Evolutionary conservation across 176 grass and related monocot species (phyloP).

Genomic region (Musa itinerans): DNA sequence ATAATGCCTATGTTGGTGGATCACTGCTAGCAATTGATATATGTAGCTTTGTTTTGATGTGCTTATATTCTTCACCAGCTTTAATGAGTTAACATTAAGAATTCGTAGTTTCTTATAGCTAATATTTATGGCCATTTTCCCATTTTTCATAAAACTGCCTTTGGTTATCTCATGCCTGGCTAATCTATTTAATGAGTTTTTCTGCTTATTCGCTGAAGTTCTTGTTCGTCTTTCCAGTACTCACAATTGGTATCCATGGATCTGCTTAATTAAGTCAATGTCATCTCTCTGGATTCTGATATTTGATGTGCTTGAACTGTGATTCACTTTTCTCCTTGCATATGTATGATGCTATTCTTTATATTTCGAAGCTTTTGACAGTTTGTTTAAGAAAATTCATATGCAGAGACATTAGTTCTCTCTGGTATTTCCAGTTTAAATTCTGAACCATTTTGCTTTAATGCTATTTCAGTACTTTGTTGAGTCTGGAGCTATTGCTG

Average conservation of each 20-base stretch:
- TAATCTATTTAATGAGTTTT: no score
- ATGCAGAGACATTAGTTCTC: no score
- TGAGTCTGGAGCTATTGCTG: conserved; percentile 76
- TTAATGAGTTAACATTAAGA: not conserved
- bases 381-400: no score
- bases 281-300: not conserved
- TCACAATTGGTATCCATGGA: no score
- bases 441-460: not conserved
- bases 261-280: no score
- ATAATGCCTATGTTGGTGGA: not conserved
- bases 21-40: not conserved
- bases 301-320: not conserved
- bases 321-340: no score
- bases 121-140: not conserved
- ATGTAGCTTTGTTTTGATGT: not conserved
- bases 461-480: conserved; percentile 70
- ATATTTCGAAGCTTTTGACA: no score
- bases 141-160: not conserved
- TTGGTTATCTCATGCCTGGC: no score
- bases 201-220: no score
- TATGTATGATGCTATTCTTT: no score
- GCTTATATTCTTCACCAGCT: not conserved
- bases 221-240: no score
- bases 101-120: not conserved
- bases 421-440: no score